Evolutionary conservation across 306 rosid species (phyloP).

Genomic region (Corylus heterophylla): DNA sequence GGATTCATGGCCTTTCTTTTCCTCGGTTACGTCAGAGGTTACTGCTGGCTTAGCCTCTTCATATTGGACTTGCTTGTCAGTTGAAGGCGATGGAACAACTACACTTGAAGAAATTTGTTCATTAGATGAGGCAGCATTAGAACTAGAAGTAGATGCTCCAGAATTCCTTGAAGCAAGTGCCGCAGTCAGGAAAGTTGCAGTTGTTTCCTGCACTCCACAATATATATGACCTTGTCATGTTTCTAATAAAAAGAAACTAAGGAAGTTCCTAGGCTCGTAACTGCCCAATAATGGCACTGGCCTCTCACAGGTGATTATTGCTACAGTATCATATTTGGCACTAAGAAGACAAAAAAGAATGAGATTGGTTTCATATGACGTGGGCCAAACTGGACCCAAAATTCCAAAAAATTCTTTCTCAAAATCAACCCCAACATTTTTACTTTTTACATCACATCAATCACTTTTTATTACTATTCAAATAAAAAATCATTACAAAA

Average conservation of each 20-base stretch:
- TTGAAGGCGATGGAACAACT: slow-evolving; percentile 11
- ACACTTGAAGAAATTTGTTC: slow-evolving; percentile 29
- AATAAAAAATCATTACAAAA: too few species aligned
- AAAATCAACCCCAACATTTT: too few species aligned
- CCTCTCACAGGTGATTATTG: background rate
- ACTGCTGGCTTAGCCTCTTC: slow-evolving; percentile 24
- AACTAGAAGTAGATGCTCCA: slow-evolving; percentile 37
- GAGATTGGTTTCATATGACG: background rate
- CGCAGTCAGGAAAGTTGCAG: slow-evolving; percentile 50
- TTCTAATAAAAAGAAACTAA: background rate
- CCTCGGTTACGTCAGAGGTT: slow-evolving; percentile 12
- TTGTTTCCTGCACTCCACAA: slow-evolving; percentile 47
- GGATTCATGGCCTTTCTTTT: slow-evolving; percentile 15
- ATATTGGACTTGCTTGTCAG: slow-evolving; percentile 13
- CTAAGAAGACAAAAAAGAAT: background rate
- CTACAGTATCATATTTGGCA: background rate
- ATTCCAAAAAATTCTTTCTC: too few species aligned
- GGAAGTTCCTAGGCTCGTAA: background rate
- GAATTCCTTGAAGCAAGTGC: slow-evolving; percentile 57
- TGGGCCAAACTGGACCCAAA: too few species aligned
- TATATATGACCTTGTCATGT: background rate
- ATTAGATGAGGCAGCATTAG: slow-evolving; percentile 26
- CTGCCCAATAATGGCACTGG: background rate
- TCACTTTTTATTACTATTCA: too few species aligned
- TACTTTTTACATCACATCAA: too few species aligned